These are phyloP conservation scores for Mycena citricolor DNA, from an alignment of 1,284 basidiomycete species.

Conservation along the genomic window DNA sequence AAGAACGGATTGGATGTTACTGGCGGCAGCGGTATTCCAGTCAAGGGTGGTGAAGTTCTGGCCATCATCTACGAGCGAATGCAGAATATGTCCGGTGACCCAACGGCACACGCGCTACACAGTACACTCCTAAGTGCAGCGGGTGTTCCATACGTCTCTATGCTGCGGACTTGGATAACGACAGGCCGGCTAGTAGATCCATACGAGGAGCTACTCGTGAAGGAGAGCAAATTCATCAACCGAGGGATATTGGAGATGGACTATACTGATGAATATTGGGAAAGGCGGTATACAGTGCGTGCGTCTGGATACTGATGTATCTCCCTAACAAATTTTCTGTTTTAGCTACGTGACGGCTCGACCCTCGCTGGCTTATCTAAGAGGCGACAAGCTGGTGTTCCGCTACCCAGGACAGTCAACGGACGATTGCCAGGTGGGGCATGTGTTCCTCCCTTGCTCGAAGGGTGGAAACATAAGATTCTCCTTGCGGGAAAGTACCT, in stretches of 20 bases:
- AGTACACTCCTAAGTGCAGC: slow-evolving; percentile 75
- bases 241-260: slow-evolving; percentile 86
- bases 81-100: slow-evolving; percentile 87
- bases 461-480: slow-evolving; percentile 94
- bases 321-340: slow-evolving; percentile 4
- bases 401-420: slow-evolving; percentile 62
- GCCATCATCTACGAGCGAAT: slow-evolving; percentile 82
- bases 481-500: slow-evolving; percentile 93
- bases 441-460: slow-evolving; percentile 83
- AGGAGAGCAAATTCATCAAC: slow-evolving; percentile 89
- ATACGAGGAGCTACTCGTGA: slow-evolving; percentile 90
- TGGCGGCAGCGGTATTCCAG: slow-evolving; percentile 53
- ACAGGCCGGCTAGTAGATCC: slow-evolving; percentile 82
- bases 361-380: slow-evolving; percentile 59
- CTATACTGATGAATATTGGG: slow-evolving; percentile 97
- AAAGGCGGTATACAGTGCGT: slow-evolving; percentile 84
- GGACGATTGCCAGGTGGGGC: slow-evolving; percentile 89
- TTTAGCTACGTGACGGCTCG: slow-evolving; percentile 80
- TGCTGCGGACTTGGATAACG: slow-evolving; percentile 83
- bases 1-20: slow-evolving; percentile 49
- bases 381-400: slow-evolving; percentile 71
- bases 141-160: slow-evolving; percentile 83
- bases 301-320: neutral
- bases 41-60: slow-evolving; percentile 90
- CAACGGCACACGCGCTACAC: slow-evolving; percentile 80